phyloP scores from a whole-genome alignment of 495 filamentous ascomycete genomes.

The Penicillium goetzii region DNA sequence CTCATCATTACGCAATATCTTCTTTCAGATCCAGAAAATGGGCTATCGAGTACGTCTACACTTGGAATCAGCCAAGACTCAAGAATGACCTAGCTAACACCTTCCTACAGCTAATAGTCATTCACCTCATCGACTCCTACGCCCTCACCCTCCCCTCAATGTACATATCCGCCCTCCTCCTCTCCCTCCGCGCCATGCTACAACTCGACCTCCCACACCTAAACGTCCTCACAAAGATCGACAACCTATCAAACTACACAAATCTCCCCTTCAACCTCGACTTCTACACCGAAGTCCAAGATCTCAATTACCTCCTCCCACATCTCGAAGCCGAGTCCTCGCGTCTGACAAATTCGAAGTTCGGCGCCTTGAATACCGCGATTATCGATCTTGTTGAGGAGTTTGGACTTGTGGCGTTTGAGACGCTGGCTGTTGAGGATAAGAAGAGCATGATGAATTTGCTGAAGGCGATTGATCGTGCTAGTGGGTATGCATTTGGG shows the following conservation, averaged over 20 bases:
- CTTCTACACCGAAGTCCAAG: conserved; percentile 97
- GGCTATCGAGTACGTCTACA: conserved; percentile 76
- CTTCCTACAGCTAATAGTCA: conserved; percentile 71
- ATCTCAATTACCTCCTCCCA: conserved; percentile 81
- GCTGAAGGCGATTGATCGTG: conserved; percentile 82
- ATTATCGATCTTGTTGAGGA: conserved; percentile 85
- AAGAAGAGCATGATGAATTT: conserved; percentile 94
- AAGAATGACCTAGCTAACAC: conserved; percentile 21
- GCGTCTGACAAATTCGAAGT: conserved; percentile 67
- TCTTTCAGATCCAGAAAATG: conserved; percentile 85
- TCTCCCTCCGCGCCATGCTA: conserved; percentile 93
- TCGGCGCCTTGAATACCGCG: conserved; percentile 78
- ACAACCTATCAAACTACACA: conserved; percentile 79
- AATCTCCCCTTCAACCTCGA: conserved; percentile 91
- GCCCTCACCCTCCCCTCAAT: conserved; percentile 88
- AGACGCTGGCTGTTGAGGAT: conserved; percentile 94
- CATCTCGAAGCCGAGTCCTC: conserved; percentile 66
- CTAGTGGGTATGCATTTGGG: conserved; percentile 91
- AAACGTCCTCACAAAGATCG: conserved; percentile 96
- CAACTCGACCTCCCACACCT: conserved; percentile 95
- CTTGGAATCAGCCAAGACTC: neutral
- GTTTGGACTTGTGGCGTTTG: conserved; percentile 86
- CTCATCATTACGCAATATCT: conserved; percentile 84
- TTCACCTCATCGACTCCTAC: conserved; percentile 91
- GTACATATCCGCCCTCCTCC: conserved; percentile 90